Base-by-base conservation (phyloP, 106 monocot species). In the Narthecium ossifragum region DNA sequence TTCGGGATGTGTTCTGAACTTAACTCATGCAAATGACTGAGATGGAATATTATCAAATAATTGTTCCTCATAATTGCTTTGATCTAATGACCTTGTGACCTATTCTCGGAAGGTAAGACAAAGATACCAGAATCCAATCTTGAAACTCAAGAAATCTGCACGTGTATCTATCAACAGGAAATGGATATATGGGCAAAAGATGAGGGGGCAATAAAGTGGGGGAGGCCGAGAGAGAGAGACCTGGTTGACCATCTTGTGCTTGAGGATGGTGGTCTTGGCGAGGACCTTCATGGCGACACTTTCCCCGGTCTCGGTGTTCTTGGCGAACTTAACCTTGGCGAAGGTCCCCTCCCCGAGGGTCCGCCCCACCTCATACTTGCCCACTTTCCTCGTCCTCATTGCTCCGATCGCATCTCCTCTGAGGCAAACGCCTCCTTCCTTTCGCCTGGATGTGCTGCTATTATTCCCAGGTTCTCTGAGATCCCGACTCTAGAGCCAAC, bases 231-330 rank as follows among this genome's bases (percentile, higher is more conserved):
- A 54, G 21, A 23, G 38, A 41, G 25, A 34, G 10, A 81, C 86
- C 81, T 81, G 86, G 47, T 86, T 81, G 47, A 72, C 86, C 86
- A 86, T 86, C 74, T 81, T 77, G 64, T 86, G 86, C 72, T 82
- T 86, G 71, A 82, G 58, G 67, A 86, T 86, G 52, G 86, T 78
- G 29, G 81, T 41, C 11, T 81, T 74, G 54, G 81, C 86, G 56
- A 86, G 77, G 34, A 86, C 75, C 32, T 86, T 86, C 86, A 86
- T 78, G 53, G 81, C 86, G 62, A 86, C 86, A 68, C 86, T 86
- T 72, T 82, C 78, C 51, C 86, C 86, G 0, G 71, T 86, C 72
- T 86, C 86, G 14, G 78, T 86, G 74, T 86, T 86, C 65, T 86
- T 81, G 32, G 86, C 86, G 71, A 86, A 86, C 72, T 82, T 86